These are phyloP conservation scores for Styphnolobium japonicum DNA, from an alignment of 306 rosid species.

Conservation along the genomic window DNA sequence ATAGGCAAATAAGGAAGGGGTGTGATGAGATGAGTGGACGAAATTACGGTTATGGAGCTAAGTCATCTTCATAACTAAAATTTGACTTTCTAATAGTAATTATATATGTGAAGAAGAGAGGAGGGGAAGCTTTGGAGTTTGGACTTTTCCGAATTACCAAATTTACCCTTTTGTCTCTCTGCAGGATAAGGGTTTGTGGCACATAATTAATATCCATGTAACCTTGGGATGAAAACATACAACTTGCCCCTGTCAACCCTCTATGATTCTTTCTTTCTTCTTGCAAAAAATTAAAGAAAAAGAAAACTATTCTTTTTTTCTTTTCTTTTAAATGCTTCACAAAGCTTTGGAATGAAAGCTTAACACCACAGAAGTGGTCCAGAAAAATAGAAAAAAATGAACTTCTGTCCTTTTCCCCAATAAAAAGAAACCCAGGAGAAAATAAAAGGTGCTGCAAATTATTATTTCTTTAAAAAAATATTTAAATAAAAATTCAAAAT, in stretches of 20 bases:
- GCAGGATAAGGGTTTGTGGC: constrained; percentile 29
- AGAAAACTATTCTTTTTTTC: not conserved
- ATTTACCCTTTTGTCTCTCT: not conserved
- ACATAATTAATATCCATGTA: constrained; percentile 27
- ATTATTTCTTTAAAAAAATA: not conserved
- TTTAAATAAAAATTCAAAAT: not conserved
- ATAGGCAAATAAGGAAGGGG: constrained; percentile 6
- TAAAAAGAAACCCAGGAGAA: not conserved
- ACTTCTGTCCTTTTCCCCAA: not conserved
- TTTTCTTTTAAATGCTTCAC: not conserved
- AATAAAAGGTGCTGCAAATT: not conserved
- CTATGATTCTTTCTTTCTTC: not conserved
- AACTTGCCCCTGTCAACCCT: not conserved
- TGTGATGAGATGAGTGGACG: constrained; percentile 77
- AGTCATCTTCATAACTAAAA: constrained; percentile 24
- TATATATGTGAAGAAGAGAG: not conserved
- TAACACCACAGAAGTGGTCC: not conserved
- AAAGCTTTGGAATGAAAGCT: not conserved
- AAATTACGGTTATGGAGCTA: constrained; percentile 40
- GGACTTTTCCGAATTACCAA: not conserved
- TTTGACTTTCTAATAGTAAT: constrained; percentile 24
- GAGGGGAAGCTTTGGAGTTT: not conserved
- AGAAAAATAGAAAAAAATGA: not conserved
- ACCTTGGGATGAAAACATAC: not conserved
- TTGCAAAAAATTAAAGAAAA: not conserved